These are phyloP conservation scores for Vicia faba DNA, from an alignment of 306 rosid species.

Conservation along the genomic window DNA sequence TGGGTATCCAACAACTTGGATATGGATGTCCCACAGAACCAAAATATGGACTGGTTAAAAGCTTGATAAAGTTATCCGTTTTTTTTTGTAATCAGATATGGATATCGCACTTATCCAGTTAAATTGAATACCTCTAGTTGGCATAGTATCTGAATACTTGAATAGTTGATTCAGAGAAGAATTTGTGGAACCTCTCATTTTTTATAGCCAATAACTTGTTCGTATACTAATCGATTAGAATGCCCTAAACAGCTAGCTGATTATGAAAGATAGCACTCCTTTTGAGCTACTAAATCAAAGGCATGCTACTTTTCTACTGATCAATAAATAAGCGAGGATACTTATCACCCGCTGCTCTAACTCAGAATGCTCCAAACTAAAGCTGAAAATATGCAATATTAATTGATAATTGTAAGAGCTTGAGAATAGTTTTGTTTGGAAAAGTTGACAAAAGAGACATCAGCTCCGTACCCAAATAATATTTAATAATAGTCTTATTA, in stretches of 20 bases:
- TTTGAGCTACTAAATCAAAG: slow-evolving; percentile 23
- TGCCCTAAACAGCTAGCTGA: slow-evolving; percentile 14
- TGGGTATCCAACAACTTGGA: too few relatives aligned
- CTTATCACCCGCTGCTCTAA: not conserved
- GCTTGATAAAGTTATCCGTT: too few relatives aligned
- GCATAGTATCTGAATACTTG: not conserved
- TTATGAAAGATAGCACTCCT: not conserved
- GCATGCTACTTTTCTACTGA: slow-evolving; percentile 8
- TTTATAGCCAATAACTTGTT: slow-evolving; percentile 12
- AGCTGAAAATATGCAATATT: not conserved
- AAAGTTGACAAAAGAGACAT: not conserved
- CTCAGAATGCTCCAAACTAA: not conserved
- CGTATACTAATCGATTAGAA: slow-evolving; percentile 4
- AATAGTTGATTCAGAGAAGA: slow-evolving; percentile 1
- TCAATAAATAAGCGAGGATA: not conserved
- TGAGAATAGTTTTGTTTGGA: not conserved
- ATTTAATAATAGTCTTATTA: not conserved
- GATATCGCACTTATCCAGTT: too few relatives aligned
- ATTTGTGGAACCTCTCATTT: not conserved
- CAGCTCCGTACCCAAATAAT: not conserved
- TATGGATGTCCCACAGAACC: too few relatives aligned
- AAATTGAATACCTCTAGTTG: not conserved
- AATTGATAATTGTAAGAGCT: not conserved
- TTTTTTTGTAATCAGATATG: too few relatives aligned
- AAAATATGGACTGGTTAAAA: too few relatives aligned